Evolutionary conservation across 768 basidiomycete species (phyloP).

Genomic region (Glaciozyma antarctica): DNA sequence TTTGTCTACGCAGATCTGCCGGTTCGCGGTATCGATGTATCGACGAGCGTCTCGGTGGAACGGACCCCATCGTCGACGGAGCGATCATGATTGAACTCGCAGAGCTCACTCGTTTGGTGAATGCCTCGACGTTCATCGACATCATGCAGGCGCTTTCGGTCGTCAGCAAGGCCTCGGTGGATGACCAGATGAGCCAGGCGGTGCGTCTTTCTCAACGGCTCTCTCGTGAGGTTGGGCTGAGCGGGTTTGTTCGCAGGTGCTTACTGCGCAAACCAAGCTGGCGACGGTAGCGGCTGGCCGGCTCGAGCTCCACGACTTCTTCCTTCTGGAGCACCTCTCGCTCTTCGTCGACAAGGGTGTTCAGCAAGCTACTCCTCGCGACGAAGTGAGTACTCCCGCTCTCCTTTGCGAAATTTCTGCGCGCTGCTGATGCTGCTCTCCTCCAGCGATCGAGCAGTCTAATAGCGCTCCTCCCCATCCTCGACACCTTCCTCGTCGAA

Average conservation of each 20-base stretch:
- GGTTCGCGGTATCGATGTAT: slow-evolving; percentile 16
- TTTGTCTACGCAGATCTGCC: background rate
- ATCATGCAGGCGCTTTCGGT: slow-evolving; percentile 73
- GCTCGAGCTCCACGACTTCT: slow-evolving; percentile 66
- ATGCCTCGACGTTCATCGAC: slow-evolving; percentile 66
- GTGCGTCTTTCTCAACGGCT: background rate
- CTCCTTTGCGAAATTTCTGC: too few species aligned
- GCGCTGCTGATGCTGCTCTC: background rate
- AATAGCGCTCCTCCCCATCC: slow-evolving; percentile 76
- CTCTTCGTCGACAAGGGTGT: slow-evolving; percentile 78
- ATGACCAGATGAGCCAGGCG: background rate
- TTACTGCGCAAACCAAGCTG: slow-evolving; percentile 82
- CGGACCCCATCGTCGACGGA: slow-evolving; percentile 65
- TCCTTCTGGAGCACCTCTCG: slow-evolving; percentile 71
- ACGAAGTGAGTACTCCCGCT: background rate
- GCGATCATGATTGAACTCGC: slow-evolving; percentile 86
- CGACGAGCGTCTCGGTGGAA: slow-evolving; percentile 18
- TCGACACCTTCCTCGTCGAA: slow-evolving; percentile 75
- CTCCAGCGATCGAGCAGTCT: slow-evolving; percentile 65
- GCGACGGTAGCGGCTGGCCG: slow-evolving; percentile 51
- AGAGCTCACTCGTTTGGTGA: slow-evolving; percentile 71
- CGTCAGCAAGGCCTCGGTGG: slow-evolving; percentile 51
- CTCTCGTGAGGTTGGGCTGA: background rate
- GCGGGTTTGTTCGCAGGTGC: slow-evolving; percentile 47
- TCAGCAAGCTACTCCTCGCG: slow-evolving; percentile 30